A percentile compares a stretch with the other conserved stretches of the same genome.
Conservation (phyloP, 306 rosid species). For the Lablab purpureus region DNA sequence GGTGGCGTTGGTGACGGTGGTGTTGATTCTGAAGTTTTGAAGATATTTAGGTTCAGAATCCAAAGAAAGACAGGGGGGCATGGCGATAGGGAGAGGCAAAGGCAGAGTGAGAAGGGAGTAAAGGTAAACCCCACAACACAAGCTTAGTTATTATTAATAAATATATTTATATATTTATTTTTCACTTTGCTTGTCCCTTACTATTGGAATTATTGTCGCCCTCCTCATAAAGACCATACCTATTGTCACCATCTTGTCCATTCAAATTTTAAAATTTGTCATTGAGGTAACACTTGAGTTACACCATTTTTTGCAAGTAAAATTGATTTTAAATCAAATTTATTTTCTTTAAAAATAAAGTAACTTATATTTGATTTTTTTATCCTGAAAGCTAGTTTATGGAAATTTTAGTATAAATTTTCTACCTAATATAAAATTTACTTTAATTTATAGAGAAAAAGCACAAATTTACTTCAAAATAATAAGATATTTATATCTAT, state of each 20-base stretch:
- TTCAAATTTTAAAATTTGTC: conserved; percentile 12
- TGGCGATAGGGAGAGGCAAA: conserved; percentile 37
- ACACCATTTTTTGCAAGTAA: background rate
- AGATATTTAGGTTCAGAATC: conserved; percentile 34
- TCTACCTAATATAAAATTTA: background rate
- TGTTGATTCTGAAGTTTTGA: conserved; percentile 49
- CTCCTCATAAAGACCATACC: conserved; percentile 18
- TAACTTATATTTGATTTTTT: background rate
- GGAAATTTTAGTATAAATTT: background rate
- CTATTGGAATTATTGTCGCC: conserved; percentile 39
- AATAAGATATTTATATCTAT: background rate
- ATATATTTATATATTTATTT: background rate
- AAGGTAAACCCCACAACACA: conserved; percentile 54
- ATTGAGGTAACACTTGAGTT: too few relatives aligned
- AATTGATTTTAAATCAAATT: background rate
- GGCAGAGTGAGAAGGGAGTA: conserved; percentile 50
- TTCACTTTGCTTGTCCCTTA: conserved; percentile 61
- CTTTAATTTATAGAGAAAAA: background rate
- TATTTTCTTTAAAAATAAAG: background rate
- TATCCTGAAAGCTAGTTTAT: background rate
- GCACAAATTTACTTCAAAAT: background rate
- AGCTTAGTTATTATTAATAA: background rate
- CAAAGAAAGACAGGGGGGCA: conserved; percentile 34
- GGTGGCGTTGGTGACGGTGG: conserved; percentile 50
- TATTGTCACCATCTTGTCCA: conserved; percentile 26